Conservation (phyloP, 306 rosid genomes). For the Cyamopsis tetragonoloba region DNA sequence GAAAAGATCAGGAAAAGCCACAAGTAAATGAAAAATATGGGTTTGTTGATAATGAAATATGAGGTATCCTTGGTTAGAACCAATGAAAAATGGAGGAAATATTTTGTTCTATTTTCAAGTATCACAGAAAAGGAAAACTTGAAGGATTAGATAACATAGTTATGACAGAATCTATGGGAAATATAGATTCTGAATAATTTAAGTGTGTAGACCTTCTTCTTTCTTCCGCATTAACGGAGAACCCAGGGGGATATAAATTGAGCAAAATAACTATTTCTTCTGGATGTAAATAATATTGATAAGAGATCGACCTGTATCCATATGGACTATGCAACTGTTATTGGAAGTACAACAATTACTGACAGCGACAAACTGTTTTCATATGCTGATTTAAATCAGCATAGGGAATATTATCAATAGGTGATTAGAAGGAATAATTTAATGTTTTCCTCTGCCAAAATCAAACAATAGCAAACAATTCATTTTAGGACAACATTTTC, state of each 20-base stretch:
- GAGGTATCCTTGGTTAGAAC: background rate
- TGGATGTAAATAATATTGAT: conserved; percentile 10
- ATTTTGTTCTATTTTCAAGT: background rate
- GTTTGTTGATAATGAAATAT: background rate
- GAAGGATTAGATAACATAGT: background rate
- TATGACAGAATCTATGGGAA: background rate
- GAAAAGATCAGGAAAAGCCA: background rate
- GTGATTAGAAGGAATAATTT: background rate
- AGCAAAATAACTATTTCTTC: background rate
- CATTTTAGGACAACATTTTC: background rate
- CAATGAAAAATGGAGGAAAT: background rate
- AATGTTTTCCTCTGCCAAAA: background rate
- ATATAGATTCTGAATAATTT: background rate
- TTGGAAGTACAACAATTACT: background rate
- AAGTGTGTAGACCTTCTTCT: background rate
- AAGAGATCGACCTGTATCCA: background rate
- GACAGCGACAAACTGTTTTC: background rate
- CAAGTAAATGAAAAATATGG: background rate
- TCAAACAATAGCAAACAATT: background rate
- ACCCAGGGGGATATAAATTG: background rate
- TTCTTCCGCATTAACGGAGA: background rate
- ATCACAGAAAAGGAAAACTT: background rate
- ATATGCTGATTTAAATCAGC: background rate
- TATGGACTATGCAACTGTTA: conserved; percentile 8
- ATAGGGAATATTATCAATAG: conserved; percentile 9